phyloP scores from a whole-genome alignment of 495 filamentous ascomycete species.

The Corynascus novoguineensis region DNA sequence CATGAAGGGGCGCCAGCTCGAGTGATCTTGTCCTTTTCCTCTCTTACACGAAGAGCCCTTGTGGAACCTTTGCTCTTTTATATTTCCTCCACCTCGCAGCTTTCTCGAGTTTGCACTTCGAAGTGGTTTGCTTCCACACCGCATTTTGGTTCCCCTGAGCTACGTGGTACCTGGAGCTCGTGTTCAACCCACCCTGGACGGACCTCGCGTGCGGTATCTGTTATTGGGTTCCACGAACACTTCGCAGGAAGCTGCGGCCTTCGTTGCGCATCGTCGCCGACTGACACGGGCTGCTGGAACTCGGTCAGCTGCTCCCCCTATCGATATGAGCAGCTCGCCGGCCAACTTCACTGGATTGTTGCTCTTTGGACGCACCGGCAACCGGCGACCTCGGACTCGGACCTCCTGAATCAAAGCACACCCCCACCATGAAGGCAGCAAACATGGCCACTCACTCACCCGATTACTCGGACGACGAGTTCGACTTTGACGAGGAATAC shows the following conservation, averaged over 20 bases:
- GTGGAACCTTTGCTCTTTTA: no score
- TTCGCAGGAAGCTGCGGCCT: conserved; percentile 9
- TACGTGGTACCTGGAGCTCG: conserved; percentile 29
- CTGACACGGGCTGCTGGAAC: conserved; percentile 3
- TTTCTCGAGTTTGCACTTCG: no score
- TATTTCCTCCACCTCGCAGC: no score
- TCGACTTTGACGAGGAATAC: conserved; percentile 49
- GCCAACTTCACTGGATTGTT: conserved; percentile 28
- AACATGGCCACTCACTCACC: conserved; percentile 25
- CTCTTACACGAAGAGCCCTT: not conserved
- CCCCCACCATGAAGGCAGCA: not conserved
- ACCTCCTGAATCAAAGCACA: conserved; percentile 20
- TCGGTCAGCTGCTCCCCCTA: conserved; percentile 9
- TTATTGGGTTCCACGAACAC: conserved; percentile 3
- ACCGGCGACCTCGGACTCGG: conserved; percentile 20
- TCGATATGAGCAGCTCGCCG: conserved; percentile 35
- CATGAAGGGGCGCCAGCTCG: conserved; percentile 4
- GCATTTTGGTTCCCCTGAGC: not conserved
- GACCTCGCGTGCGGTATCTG: not conserved
- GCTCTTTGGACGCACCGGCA: conserved; percentile 29
- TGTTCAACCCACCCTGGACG: conserved; percentile 18
- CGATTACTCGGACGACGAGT: conserved; percentile 41
- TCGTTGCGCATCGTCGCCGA: conserved; percentile 15
- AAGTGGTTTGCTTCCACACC: not conserved
- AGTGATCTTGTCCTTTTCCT: not conserved